phyloP scores from a whole-genome alignment of 768 basidiomycete genomes.

The Leucocoprinus leucothites region DNA sequence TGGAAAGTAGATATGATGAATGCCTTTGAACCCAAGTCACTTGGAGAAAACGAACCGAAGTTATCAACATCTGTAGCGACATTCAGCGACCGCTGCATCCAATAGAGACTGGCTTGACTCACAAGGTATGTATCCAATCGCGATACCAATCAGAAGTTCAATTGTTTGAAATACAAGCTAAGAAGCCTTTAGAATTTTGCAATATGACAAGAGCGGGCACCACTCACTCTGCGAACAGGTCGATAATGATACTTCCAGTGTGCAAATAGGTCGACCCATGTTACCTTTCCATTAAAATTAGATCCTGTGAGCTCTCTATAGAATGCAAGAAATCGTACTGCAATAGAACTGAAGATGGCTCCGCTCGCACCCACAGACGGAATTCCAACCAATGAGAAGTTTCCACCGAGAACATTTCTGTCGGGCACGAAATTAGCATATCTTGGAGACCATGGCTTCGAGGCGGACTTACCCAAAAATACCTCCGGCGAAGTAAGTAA shows the following conservation, averaged over 20 bases:
- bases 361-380: conserved; percentile 93
- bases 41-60: conserved; percentile 53
- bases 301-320: not conserved
- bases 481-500: conserved; percentile 87
- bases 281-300: conserved; percentile 38
- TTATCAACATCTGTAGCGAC: conserved; percentile 89
- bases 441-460: not conserved
- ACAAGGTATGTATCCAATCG: conserved; percentile 83
- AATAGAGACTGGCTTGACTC: conserved; percentile 22
- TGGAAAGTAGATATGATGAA: conserved; percentile 24
- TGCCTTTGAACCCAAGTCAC: not conserved
- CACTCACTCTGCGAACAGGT: conserved; percentile 70
- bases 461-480: conserved; percentile 71
- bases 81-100: too few relatives aligned
- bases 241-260: conserved; percentile 90
- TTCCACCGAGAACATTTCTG: conserved; percentile 87
- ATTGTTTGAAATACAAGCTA: conserved; percentile 83
- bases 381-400: conserved; percentile 85
- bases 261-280: conserved; percentile 86
- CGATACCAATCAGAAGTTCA: conserved; percentile 85
- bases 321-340: conserved; percentile 38
- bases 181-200: not conserved
- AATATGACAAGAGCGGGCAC: not conserved
- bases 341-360: conserved; percentile 86
- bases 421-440: not conserved